phyloP scores from a whole-genome alignment of 345 rosid species.

The Hibiscus syriacus region DNA sequence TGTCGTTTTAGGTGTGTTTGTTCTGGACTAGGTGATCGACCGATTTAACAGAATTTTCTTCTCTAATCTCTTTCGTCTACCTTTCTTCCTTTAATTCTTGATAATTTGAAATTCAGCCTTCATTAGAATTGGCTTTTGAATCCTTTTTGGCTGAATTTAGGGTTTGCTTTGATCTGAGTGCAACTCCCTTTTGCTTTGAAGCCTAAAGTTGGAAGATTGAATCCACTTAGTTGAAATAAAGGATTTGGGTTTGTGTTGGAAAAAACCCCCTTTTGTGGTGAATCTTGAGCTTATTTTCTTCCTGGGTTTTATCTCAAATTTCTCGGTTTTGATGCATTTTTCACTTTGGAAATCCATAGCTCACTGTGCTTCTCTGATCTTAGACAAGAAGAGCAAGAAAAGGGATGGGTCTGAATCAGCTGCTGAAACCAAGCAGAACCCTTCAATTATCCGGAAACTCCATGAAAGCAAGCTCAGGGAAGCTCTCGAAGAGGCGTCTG shows the following conservation, averaged over 20 bases:
- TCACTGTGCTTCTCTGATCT: slow-evolving; percentile 86
- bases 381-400: slow-evolving; percentile 80
- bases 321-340: too few relatives aligned
- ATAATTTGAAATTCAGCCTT: too few relatives aligned
- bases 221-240: not conserved
- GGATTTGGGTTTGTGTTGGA: slow-evolving; percentile 13
- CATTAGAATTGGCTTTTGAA: too few relatives aligned
- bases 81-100: too few relatives aligned
- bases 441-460: slow-evolving; percentile 54
- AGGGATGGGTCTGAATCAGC: slow-evolving; percentile 59
- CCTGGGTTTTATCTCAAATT: too few relatives aligned
- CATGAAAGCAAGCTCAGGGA: too few relatives aligned
- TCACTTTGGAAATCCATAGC: slow-evolving; percentile 98
- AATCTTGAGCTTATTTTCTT: too few relatives aligned
- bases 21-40: too few relatives aligned
- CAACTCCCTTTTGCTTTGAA: slow-evolving; percentile 13
- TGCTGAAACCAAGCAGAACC: slow-evolving; percentile 33
- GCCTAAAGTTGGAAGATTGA: slow-evolving; percentile 11
- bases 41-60: too few relatives aligned
- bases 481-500: too few relatives aligned
- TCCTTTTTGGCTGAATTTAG: slow-evolving; percentile 15
- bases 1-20: too few relatives aligned
- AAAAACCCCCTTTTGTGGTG: not conserved
- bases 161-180: slow-evolving; percentile 29
- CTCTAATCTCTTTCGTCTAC: too few relatives aligned